A percentile compares a stretch with the other conserved stretches of the same genome.
Evolutionary conservation across 2,329 filamentous ascomycete species (phyloP).

Genomic region (Penicillium sp.): DNA sequence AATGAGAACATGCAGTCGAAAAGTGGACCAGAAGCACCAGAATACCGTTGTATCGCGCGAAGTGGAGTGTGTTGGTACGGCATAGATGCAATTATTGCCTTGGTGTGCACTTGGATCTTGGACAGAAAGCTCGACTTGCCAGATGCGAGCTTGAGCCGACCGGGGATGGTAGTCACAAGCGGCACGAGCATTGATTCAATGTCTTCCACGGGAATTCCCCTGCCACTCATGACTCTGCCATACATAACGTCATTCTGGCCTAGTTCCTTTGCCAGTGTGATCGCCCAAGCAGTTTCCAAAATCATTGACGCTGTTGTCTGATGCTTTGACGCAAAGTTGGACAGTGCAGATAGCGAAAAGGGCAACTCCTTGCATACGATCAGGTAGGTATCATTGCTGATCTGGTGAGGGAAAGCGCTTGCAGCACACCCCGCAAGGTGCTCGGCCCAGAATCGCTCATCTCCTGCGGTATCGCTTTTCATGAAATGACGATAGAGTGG

Average conservation of each 20-base stretch:
- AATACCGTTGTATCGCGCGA: not conserved
- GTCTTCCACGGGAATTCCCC: not conserved
- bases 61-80: slow-evolving; percentile 6
- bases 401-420: not conserved
- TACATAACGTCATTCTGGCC: slow-evolving; percentile 1
- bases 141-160: slow-evolving; percentile 1
- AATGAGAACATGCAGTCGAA: slow-evolving; percentile 7
- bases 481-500: slow-evolving; percentile 3
- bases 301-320: not conserved
- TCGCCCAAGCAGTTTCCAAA: slow-evolving; percentile 1
- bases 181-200: slow-evolving; percentile 4
- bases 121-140: not conserved
- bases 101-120: not conserved
- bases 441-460: not conserved
- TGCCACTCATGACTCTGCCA: slow-evolving; percentile 5
- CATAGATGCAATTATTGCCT: not conserved
- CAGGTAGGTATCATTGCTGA: not conserved
- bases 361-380: not conserved
- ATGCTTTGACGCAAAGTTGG: not conserved
- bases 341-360: not conserved
- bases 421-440: not conserved
- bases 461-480: not conserved
- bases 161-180: slow-evolving; percentile 3
- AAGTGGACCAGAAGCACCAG: not conserved
- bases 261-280: not conserved